Evolutionary conservation across 805 yeast species (phyloP).

Genomic region (Blastobotrys robertii): DNA sequence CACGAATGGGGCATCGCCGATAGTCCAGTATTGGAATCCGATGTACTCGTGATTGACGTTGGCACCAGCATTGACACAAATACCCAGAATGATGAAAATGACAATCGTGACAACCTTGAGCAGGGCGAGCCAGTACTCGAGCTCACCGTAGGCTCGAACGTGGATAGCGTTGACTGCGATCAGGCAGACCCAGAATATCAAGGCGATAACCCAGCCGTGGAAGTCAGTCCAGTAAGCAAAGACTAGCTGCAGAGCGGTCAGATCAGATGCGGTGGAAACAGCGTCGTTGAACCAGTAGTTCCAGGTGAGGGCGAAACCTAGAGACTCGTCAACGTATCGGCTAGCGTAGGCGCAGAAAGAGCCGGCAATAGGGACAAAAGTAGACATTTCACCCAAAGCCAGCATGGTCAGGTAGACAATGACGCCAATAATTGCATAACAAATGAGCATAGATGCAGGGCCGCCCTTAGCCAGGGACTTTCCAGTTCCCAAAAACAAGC

Average conservation of each 20-base stretch:
- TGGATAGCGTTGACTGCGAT: conserved; percentile 38
- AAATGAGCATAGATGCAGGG: conserved; percentile 42
- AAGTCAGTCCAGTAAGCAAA: conserved; percentile 37
- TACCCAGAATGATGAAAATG: conserved; percentile 51
- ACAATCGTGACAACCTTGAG: conserved; percentile 56
- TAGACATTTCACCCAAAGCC: conserved; percentile 47
- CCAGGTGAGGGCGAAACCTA: conserved; percentile 43
- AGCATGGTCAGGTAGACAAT: conserved; percentile 46
- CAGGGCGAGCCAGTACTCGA: conserved; percentile 60
- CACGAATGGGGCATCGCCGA: conserved; percentile 37
- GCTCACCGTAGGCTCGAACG: conserved; percentile 45
- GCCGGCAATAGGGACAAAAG: conserved; percentile 45
- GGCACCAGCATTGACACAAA: conserved; percentile 49
- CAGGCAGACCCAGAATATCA: conserved; percentile 45
- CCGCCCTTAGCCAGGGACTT: conserved; percentile 41
- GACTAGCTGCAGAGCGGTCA: conserved; percentile 38
- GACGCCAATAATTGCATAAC: conserved; percentile 40
- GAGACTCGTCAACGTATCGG: conserved; percentile 40
- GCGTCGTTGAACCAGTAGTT: conserved; percentile 47
- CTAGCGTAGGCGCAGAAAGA: conserved; percentile 42
- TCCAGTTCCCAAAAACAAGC: conserved; percentile 43
- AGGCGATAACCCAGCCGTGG: conserved; percentile 42
- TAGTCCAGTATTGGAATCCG: conserved; percentile 48
- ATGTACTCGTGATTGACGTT: conserved; percentile 40
- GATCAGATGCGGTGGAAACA: conserved; percentile 38